phyloP scores from a whole-genome alignment of 306 rosid genomes.

The Mimosa pudica region DNA sequence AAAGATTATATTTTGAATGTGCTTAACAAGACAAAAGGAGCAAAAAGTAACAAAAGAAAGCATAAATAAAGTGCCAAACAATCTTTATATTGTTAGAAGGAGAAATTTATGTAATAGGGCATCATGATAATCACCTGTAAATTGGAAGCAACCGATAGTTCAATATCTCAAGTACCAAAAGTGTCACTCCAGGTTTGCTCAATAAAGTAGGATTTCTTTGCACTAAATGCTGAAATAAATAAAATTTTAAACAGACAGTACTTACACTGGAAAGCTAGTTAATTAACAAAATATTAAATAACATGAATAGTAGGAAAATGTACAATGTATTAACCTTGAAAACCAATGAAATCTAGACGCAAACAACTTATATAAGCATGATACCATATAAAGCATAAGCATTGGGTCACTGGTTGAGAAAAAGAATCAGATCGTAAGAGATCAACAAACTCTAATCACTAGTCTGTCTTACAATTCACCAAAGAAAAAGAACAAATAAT shows the following conservation, averaged over 20 bases:
- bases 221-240: constrained; percentile 70
- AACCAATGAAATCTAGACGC: constrained; percentile 6
- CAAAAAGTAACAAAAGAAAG: not conserved
- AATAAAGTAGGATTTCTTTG: constrained; percentile 78
- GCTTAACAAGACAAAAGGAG: not conserved
- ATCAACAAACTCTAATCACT: constrained; percentile 3
- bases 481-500: constrained; percentile 19
- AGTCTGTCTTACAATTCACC: constrained; percentile 27
- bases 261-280: not conserved
- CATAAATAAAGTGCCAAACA: constrained; percentile 18
- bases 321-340: constrained; percentile 5
- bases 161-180: constrained; percentile 93
- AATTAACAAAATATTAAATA: not conserved
- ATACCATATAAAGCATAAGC: constrained; percentile 22
- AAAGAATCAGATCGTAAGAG: constrained; percentile 28
- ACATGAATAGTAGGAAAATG: not conserved
- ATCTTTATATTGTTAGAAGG: not conserved
- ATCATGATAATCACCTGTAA: constrained; percentile 69
- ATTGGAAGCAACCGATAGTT: constrained; percentile 96
- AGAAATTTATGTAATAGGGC: not conserved
- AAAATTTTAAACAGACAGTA: constrained; percentile 31
- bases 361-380: not conserved
- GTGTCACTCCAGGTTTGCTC: constrained; percentile 95
- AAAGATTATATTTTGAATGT: constrained; percentile 5
- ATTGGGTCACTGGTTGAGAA: constrained; percentile 20